Base-by-base conservation (phyloP, 768 basidiomycete species). In the Hirschioporus abietinus region DNA sequence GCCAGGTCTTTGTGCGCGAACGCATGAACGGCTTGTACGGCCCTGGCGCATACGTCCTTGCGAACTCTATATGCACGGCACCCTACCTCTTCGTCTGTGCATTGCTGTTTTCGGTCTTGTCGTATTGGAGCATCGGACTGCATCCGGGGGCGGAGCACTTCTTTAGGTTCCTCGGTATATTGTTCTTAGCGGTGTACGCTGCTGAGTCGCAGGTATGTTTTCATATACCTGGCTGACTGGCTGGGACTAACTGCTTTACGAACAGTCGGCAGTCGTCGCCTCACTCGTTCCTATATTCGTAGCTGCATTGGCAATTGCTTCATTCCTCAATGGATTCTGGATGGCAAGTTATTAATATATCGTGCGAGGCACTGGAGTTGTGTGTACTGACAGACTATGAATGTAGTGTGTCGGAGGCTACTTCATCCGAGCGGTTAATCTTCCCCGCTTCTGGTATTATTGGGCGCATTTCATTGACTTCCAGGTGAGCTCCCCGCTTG, bases 391-490 rank as follows among this genome's bases (percentile, higher is more conserved):
- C 30, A 30, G 63, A 34, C 58, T 59, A n/a, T 57, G 5, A 67
- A 24, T 18, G 7, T 64, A 68, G 69, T 66, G 65, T 63, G 69
- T 68, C 26, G 57, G 66, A n/a, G 66, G 73, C 17, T 70, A 69
- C 67, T 84, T 84, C 75, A 84, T 87, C 75, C 80, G 81, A 70
- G 80, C 85, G 0, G 74, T 80, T 7, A 81, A 81, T 9, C 78
- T 88, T 1, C 86, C 86, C 0, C 76, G 82, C 0, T 88, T 86
- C 72, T 87, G 86, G 86, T 85, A 78, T 71, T 85, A 79, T 69
- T 83, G 80, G 36, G 82, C 83, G 71, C 85, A 86, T 71, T 85
- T 75, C 65, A 84, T 86, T 76, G 84, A 85, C 67, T 85, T 80
- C 63, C 83, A 85, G 72, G 80, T 79, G 70, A 80, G 80, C 65